A percentile compares a stretch with the other conserved stretches of the same genome.
These are phyloP conservation scores for Chlamydomonas sphaeroides DNA, from an alignment of 139 green algal species.

Conservation along the genomic window DNA sequence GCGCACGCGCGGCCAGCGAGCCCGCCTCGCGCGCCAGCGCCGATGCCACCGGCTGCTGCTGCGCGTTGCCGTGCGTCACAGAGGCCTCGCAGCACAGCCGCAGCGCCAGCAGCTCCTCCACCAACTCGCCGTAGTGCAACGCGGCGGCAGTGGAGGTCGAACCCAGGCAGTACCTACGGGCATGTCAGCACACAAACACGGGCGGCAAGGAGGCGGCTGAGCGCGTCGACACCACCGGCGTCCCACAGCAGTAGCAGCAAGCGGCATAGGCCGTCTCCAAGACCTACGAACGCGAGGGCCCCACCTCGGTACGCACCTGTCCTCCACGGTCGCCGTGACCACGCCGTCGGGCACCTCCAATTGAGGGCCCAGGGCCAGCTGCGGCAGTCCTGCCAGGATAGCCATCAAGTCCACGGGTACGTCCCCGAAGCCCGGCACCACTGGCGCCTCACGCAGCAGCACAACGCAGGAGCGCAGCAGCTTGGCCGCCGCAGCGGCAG, in stretches of 20 bases:
- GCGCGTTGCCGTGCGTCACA: no score
- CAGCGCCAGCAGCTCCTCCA: slow-evolving; percentile 14
- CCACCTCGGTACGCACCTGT: no score
- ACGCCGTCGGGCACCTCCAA: no score
- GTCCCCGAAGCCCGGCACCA: slow-evolving; percentile 22
- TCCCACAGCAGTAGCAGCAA: neutral
- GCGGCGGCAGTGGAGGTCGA: neutral
- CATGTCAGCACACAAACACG: neutral
- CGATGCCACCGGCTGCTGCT: neutral
- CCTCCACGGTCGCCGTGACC: no score
- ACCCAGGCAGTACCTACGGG: neutral
- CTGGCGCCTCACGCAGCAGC: neutral
- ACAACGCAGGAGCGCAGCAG: neutral
- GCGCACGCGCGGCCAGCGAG: neutral
- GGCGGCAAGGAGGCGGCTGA: no score
- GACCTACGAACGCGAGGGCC: no score
- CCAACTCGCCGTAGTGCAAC: neutral
- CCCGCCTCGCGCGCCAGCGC: neutral
- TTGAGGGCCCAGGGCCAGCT: neutral
- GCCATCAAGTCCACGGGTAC: neutral
- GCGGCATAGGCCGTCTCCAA: no score
- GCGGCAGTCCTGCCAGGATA: neutral
- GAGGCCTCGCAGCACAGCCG: slow-evolving; percentile 4
- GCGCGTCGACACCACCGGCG: neutral
- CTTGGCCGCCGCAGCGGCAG: neutral